Percentiles rank a stretch among this genome's conserved stretches.
phyloP scores from a whole-genome alignment of 2,329 filamentous ascomycete species.

The Alternaria angustiovoidea region DNA sequence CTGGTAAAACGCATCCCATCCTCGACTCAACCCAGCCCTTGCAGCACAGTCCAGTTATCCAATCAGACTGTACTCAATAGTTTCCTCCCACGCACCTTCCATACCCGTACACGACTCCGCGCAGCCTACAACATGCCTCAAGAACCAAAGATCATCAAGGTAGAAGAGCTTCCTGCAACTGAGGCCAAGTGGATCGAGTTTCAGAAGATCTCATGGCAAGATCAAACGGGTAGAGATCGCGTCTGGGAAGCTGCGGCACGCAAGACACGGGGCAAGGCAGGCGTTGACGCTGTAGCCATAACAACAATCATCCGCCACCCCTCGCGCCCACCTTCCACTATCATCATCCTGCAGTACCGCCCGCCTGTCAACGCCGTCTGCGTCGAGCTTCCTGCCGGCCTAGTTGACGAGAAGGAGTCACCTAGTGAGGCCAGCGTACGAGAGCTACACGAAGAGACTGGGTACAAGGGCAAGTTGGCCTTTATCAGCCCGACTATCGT shows the following conservation, averaged over 20 bases:
- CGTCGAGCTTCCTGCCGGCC: constrained; percentile 68
- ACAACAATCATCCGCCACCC: constrained; percentile 63
- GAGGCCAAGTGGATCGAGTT: constrained; percentile 67
- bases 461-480: constrained; percentile 62
- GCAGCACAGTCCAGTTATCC: neutral
- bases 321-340: constrained; percentile 56
- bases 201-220: constrained; percentile 61
- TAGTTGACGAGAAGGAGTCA: constrained; percentile 66
- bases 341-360: constrained; percentile 68
- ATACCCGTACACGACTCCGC: constrained; percentile 12
- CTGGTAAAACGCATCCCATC: neutral
- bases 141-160: constrained; percentile 39
- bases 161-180: constrained; percentile 59
- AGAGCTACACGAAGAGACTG: constrained; percentile 69
- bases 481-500: constrained; percentile 71
- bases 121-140: constrained; percentile 47
- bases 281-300: constrained; percentile 68
- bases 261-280: constrained; percentile 62
- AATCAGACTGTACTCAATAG: neutral
- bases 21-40: neutral
- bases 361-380: constrained; percentile 66
- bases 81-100: constrained; percentile 19
- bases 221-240: constrained; percentile 56
- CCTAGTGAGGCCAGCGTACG: constrained; percentile 64
- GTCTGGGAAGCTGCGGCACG: constrained; percentile 61